A percentile compares a stretch with the other conserved stretches of the same genome.
Conservation (phyloP, 2,329 filamentous ascomycete species). For the Aspergillus sp. region DNA sequence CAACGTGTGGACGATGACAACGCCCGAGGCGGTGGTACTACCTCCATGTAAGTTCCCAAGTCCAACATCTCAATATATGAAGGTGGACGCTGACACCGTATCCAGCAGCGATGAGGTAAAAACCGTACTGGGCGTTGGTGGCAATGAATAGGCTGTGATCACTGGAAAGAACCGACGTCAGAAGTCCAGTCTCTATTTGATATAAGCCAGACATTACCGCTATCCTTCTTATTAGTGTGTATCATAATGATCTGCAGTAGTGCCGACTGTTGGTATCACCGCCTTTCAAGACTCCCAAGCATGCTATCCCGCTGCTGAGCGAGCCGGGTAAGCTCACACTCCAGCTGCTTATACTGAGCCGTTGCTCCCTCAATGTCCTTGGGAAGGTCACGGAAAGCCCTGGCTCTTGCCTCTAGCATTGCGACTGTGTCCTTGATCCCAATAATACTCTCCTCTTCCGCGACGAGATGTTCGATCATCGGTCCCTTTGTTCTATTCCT, state of each 20-base stretch:
- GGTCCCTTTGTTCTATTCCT: conserved; percentile 20
- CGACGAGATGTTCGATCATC: conserved; percentile 43
- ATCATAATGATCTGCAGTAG: not conserved
- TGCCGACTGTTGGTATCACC: conserved; percentile 1
- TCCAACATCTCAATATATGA: not conserved
- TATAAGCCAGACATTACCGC: conserved; percentile 23
- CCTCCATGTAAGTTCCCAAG: conserved; percentile 29
- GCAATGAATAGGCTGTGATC: conserved; percentile 11
- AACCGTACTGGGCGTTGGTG: conserved; percentile 31
- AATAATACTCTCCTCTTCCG: conserved; percentile 51
- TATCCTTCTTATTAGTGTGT: conserved; percentile 3
- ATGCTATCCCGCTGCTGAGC: conserved; percentile 58
- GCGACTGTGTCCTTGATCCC: conserved; percentile 52
- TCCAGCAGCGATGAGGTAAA: conserved; percentile 37
- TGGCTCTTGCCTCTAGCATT: conserved; percentile 57
- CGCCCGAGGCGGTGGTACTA: conserved; percentile 27
- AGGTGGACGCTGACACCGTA: not conserved
- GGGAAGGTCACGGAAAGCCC: conserved; percentile 61
- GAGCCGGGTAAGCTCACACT: conserved; percentile 53
- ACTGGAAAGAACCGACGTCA: too few species aligned
- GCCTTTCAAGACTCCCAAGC: conserved; percentile 58
- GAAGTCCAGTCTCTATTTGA: too few species aligned
- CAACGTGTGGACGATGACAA: conserved; percentile 38
- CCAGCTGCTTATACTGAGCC: conserved; percentile 58
- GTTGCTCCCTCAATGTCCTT: conserved; percentile 60